These are phyloP conservation scores for Pontederia paniculata DNA, from an alignment of 176 grass and related monocot species.

Conservation along the genomic window DNA sequence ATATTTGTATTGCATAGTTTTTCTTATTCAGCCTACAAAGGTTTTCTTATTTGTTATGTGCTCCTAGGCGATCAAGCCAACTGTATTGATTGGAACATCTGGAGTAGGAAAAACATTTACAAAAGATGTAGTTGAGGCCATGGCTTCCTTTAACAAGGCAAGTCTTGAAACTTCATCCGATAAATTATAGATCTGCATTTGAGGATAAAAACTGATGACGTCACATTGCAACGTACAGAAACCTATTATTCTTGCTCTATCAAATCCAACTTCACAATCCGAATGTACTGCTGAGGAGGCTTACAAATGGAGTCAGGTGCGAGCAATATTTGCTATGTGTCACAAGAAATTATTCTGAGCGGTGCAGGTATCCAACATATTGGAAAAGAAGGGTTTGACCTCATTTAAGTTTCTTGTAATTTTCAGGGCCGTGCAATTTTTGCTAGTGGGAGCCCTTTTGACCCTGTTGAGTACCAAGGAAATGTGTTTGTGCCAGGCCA, in stretches of 20 bases:
- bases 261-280: slow-evolving; percentile 86
- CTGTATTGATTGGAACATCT: slow-evolving; percentile 90
- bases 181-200: slow-evolving; percentile 4
- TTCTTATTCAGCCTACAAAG: not conserved
- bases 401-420: slow-evolving; percentile 14
- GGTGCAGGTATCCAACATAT: not conserved
- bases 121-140: slow-evolving; percentile 71
- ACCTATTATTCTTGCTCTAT: slow-evolving; percentile 75
- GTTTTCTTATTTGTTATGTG: not conserved
- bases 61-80: slow-evolving; percentile 75
- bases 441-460: slow-evolving; percentile 99
- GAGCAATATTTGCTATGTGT: not conserved
- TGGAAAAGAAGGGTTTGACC: not conserved
- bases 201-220: not conserved
- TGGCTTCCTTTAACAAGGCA: slow-evolving; percentile 90
- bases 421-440: slow-evolving; percentile 76
- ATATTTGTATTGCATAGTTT: not conserved
- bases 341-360: not conserved
- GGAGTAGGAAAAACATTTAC: slow-evolving; percentile 82
- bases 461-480: slow-evolving; percentile 61
- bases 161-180: not conserved
- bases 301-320: slow-evolving; percentile 78
- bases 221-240: slow-evolving; percentile 38
- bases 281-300: slow-evolving; percentile 96
- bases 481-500: slow-evolving; percentile 71